Conservation (phyloP, 306 rosid species). For the Carpinus fangiana region DNA sequence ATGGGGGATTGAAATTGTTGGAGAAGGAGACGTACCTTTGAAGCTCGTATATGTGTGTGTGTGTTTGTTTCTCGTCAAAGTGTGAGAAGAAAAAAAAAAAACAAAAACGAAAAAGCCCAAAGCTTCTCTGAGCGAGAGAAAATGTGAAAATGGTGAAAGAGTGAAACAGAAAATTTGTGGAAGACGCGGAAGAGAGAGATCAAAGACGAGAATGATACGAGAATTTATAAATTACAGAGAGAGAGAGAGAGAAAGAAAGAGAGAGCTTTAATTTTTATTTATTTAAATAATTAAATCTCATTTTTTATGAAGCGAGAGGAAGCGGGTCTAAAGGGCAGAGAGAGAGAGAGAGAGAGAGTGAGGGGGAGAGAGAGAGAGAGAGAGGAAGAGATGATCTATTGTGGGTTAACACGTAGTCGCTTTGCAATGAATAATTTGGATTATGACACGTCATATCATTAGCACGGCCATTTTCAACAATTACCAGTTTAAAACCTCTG, state of each 20-base stretch:
- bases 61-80: slow-evolving; percentile 4
- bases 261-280: background rate
- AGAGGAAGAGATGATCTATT: slow-evolving; percentile 25
- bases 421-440: background rate
- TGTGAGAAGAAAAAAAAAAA: slow-evolving; percentile 5
- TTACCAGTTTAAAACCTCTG: background rate
- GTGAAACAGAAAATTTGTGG: slow-evolving; percentile 19
- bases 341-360: slow-evolving; percentile 22
- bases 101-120: slow-evolving; percentile 27
- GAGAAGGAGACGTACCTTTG: slow-evolving; percentile 50
- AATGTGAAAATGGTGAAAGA: slow-evolving; percentile 14
- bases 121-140: slow-evolving; percentile 22
- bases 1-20: slow-evolving; percentile 24
- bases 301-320: background rate
- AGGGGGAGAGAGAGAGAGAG: background rate
- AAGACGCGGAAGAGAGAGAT: slow-evolving; percentile 30
- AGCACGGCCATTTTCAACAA: background rate
- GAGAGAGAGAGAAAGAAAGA: slow-evolving; percentile 27
- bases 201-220: slow-evolving; percentile 23
- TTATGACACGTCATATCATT: background rate
- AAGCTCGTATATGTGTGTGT: slow-evolving; percentile 22
- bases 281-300: background rate
- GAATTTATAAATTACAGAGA: slow-evolving; percentile 34
- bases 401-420: slow-evolving; percentile 38
- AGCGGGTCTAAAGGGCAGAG: slow-evolving; percentile 12